These are phyloP conservation scores for Bruguiera gymnorhiza DNA, from an alignment of 345 rosid genomes.

Conservation along the genomic window DNA sequence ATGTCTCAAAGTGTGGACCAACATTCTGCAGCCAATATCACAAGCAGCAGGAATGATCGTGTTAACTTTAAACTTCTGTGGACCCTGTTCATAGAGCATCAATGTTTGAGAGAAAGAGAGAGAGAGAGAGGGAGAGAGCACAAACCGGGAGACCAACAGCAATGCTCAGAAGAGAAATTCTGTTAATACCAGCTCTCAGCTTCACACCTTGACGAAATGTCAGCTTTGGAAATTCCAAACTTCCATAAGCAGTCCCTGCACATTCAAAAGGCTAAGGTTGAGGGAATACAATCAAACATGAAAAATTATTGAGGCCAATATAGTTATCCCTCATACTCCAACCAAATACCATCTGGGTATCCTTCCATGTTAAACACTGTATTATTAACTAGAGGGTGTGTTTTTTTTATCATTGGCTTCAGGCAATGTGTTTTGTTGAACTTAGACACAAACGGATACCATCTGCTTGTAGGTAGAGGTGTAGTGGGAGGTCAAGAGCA, in stretches of 20 bases:
- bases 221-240: conserved; percentile 83
- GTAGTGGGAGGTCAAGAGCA: neutral
- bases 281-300: neutral
- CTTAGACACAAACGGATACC: neutral
- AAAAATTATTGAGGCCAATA: neutral
- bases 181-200: conserved; percentile 82
- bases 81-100: neutral
- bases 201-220: conserved; percentile 63
- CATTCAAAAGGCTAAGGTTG: neutral
- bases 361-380: too few relatives aligned
- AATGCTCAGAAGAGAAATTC: conserved; percentile 74
- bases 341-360: too few relatives aligned
- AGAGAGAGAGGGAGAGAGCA: conserved; percentile 18
- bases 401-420: neutral
- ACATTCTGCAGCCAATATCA: conserved; percentile 60
- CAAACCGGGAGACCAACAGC: conserved; percentile 98
- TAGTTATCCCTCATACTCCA: neutral
- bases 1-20: conserved; percentile 96
- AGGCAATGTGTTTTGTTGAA: neutral
- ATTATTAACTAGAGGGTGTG: too few relatives aligned
- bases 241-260: conserved; percentile 85
- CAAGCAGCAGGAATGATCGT: conserved; percentile 13
- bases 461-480: neutral
- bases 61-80: conserved; percentile 11
- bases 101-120: conserved; percentile 6